phyloP scores from a whole-genome alignment of 257 asterid genomes.

The Datura wrightii region DNA sequence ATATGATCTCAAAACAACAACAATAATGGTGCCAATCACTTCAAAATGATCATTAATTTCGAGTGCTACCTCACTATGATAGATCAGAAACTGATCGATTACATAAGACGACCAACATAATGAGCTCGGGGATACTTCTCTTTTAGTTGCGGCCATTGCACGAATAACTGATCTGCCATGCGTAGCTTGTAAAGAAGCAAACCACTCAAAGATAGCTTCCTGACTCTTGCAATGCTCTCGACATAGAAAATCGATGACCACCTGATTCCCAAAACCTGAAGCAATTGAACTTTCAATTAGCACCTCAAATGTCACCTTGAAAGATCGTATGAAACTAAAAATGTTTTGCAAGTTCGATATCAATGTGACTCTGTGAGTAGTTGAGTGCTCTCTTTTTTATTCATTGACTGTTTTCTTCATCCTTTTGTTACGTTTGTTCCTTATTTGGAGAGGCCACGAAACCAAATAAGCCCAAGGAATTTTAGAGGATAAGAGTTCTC shows the following conservation, averaged over 20 bases:
- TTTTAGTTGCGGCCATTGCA: constrained; percentile 93
- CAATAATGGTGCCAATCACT: background rate
- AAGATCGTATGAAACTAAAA: background rate
- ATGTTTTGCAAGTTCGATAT: background rate
- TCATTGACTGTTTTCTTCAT: background rate
- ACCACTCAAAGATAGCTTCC: constrained; percentile 84
- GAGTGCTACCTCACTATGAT: background rate
- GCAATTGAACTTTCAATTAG: constrained; percentile 25
- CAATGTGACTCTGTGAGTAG: background rate
- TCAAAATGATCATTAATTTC: background rate
- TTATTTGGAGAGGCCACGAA: background rate
- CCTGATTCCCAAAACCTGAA: constrained; percentile 72
- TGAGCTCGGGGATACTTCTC: constrained; percentile 76
- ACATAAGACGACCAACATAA: constrained; percentile 89
- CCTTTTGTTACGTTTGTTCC: background rate
- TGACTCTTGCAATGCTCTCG: constrained; percentile 96
- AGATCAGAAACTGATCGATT: constrained; percentile 23
- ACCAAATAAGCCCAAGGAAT: background rate
- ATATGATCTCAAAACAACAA: background rate
- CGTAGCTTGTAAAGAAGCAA: constrained; percentile 76
- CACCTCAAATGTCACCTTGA: background rate
- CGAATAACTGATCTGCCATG: constrained; percentile 87
- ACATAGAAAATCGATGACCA: constrained; percentile 90
- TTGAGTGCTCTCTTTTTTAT: background rate
- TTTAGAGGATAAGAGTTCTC: constrained; percentile 6